Conservation (phyloP, 305 asterid genomes). For the Ilex paraguariensis region DNA sequence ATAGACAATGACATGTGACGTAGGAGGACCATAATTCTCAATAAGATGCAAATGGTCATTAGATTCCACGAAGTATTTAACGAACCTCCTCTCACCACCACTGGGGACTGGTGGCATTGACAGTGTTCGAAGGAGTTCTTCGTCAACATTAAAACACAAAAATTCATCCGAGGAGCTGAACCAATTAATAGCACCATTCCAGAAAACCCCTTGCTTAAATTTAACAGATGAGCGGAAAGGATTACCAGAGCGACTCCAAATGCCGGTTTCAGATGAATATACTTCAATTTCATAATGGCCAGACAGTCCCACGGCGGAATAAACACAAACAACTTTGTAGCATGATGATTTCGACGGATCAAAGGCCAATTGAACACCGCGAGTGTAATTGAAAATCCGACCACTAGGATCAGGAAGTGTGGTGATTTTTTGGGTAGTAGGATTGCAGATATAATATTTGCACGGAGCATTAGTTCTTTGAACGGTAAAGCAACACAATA, state of each 20-base stretch:
- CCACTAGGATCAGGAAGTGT: conserved; percentile 26
- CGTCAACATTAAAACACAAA: conserved; percentile 27
- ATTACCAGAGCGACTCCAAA: conserved; percentile 28
- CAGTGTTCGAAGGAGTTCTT: conserved; percentile 20
- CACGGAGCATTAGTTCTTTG: background rate
- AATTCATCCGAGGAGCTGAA: background rate
- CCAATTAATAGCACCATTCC: conserved; percentile 44
- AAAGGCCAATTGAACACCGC: conserved; percentile 28
- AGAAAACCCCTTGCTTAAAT: conserved; percentile 21
- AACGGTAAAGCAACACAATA: conserved; percentile 30
- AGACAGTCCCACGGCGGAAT: background rate
- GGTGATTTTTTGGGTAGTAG: conserved; percentile 25
- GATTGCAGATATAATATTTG: conserved; percentile 26
- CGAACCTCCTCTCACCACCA: too few relatives aligned
- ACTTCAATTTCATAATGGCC: conserved; percentile 13
- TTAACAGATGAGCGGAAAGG: conserved; percentile 17
- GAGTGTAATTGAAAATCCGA: conserved; percentile 12
- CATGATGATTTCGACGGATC: conserved; percentile 18
- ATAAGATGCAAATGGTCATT: conserved; percentile 24
- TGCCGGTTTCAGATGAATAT: conserved; percentile 27
- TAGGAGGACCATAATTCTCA: background rate
- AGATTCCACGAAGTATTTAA: conserved; percentile 25
- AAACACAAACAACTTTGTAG: background rate
- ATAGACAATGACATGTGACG: conserved; percentile 13
- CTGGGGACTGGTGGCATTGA: conserved; percentile 1